A percentile compares a stretch with the other conserved stretches of the same genome.
Conservation (phyloP, 495 filamentous ascomycete genomes). For the Trichoderma virens region DNA sequence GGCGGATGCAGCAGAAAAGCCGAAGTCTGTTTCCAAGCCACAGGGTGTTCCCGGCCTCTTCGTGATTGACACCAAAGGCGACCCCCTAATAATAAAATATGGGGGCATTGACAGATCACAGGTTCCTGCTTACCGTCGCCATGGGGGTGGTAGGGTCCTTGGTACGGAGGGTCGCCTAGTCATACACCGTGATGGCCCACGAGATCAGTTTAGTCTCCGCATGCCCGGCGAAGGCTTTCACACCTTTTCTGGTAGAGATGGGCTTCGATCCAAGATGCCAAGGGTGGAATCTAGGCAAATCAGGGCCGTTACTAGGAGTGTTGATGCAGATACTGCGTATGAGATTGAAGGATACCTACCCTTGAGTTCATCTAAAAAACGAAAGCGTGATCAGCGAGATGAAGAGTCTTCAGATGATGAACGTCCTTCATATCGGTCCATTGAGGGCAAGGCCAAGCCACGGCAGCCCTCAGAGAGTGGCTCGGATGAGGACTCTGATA, state of each 20-base stretch:
- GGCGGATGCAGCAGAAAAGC: not conserved
- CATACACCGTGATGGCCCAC: slow-evolving; percentile 26
- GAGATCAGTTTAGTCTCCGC: slow-evolving; percentile 29
- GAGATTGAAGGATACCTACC: slow-evolving; percentile 30
- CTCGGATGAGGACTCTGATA: slow-evolving; percentile 45
- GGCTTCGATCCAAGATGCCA: slow-evolving; percentile 20
- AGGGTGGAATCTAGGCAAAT: slow-evolving; percentile 22
- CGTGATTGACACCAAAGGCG: slow-evolving; percentile 34
- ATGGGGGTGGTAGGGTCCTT: slow-evolving; percentile 31
- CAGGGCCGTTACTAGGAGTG: slow-evolving; percentile 14
- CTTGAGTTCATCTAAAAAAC: slow-evolving; percentile 30
- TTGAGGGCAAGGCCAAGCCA: slow-evolving; percentile 53
- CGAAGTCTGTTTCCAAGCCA: not conserved
- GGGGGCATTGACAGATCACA: slow-evolving; percentile 32
- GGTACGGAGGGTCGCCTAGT: slow-evolving; percentile 28
- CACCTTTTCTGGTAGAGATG: slow-evolving; percentile 30
- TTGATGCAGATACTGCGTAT: slow-evolving; percentile 11
- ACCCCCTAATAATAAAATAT: slow-evolving; percentile 36
- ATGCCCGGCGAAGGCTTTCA: slow-evolving; percentile 23
- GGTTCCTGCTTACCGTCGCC: slow-evolving; percentile 35
- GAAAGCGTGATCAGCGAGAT: slow-evolving; percentile 24
- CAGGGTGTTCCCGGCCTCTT: slow-evolving; percentile 17
- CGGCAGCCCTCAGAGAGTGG: slow-evolving; percentile 37
- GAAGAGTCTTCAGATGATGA: slow-evolving; percentile 36
- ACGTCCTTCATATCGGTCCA: slow-evolving; percentile 58